Conservation (phyloP, 495 filamentous ascomycete genomes). For the Chaetomium tenue region DNA sequence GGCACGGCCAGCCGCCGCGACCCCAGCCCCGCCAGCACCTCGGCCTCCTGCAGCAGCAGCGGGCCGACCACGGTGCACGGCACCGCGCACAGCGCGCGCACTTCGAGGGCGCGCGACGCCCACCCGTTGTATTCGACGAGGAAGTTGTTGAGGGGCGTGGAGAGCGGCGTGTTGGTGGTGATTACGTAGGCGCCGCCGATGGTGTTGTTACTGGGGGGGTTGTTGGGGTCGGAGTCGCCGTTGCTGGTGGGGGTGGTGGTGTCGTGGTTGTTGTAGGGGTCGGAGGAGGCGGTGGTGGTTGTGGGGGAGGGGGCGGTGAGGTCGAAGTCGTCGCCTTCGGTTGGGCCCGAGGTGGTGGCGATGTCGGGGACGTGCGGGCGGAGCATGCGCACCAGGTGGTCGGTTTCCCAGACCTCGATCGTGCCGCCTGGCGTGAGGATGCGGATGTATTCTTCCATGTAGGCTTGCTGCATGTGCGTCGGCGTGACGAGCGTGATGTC, state of each 20-base stretch:
- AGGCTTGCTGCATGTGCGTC: constrained; percentile 57
- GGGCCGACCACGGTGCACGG: constrained; percentile 78
- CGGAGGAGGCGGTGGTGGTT: constrained; percentile 39
- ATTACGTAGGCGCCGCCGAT: constrained; percentile 72
- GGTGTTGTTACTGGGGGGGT: not conserved
- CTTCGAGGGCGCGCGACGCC: constrained; percentile 73
- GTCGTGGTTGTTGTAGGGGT: constrained; percentile 37
- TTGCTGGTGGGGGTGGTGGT: constrained; percentile 14
- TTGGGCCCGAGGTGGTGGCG: constrained; percentile 7
- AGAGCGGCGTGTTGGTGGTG: constrained; percentile 78
- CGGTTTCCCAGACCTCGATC: constrained; percentile 84
- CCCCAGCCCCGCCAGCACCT: constrained; percentile 66
- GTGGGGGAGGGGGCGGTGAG: constrained; percentile 38
- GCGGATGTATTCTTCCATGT: constrained; percentile 75
- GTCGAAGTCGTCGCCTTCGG: constrained; percentile 37
- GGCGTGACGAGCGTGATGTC: constrained; percentile 72
- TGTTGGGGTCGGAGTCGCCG: constrained; percentile 41
- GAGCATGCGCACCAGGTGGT: constrained; percentile 72
- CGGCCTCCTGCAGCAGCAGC: constrained; percentile 76
- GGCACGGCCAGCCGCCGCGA: constrained; percentile 79
- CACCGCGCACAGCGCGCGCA: constrained; percentile 64
- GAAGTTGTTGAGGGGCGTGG: constrained; percentile 72
- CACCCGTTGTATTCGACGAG: constrained; percentile 82
- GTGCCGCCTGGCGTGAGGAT: constrained; percentile 75
- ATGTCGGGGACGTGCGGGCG: constrained; percentile 66